phyloP scores from a whole-genome alignment of 306 rosid genomes.

The Trifolium dubium region DNA sequence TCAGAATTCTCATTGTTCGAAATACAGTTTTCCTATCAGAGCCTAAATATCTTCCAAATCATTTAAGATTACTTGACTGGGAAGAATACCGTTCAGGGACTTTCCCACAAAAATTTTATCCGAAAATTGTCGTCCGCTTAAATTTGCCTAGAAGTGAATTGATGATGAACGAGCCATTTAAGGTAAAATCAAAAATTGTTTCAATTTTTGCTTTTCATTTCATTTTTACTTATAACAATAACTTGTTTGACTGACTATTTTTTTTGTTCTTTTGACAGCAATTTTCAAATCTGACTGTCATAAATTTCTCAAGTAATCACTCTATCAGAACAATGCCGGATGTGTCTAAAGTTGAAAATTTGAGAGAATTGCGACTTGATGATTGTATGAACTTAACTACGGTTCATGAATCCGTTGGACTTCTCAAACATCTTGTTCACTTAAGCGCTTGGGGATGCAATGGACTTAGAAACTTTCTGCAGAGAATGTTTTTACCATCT shows the following conservation, averaged over 20 bases:
- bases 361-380: background rate
- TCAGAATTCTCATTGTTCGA: constrained; percentile 34
- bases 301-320: background rate
- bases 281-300: background rate
- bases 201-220: too few species aligned
- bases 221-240: background rate
- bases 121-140: background rate
- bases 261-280: constrained; percentile 3
- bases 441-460: background rate
- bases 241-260: background rate
- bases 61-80: constrained; percentile 36
- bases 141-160: constrained; percentile 4
- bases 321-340: background rate
- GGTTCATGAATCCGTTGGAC: constrained; percentile 32
- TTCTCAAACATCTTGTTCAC: background rate
- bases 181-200: constrained; percentile 5
- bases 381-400: background rate
- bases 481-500: constrained; percentile 14
- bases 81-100: background rate
- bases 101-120: background rate
- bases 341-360: background rate
- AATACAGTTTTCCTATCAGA: background rate
- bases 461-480: background rate
- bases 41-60: constrained; percentile 31
- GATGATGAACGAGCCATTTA: background rate